Evolutionary conservation across 2,329 filamentous ascomycete genomes (phyloP).

Genomic region (Stagonosporopsis vannaccii): DNA sequence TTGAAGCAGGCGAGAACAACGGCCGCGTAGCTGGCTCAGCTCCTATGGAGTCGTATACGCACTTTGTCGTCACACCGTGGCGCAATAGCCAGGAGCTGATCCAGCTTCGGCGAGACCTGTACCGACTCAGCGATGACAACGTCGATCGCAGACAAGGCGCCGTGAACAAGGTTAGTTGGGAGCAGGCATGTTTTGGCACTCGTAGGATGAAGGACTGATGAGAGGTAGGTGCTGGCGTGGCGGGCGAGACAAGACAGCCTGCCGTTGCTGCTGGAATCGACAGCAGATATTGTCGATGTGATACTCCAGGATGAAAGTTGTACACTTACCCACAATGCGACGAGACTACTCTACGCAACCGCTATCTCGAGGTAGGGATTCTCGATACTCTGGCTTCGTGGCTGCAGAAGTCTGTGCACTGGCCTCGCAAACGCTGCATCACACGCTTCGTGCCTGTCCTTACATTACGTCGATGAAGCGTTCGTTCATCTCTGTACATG

Average conservation of each 20-base stretch:
- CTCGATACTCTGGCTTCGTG: not conserved
- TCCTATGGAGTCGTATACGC: constrained; percentile 25
- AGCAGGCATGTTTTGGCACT: not conserved
- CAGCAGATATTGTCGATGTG: constrained; percentile 74
- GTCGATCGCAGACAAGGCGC: constrained; percentile 44
- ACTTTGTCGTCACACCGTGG: constrained; percentile 77
- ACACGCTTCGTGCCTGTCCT: too few relatives aligned
- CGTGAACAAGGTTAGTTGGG: constrained; percentile 48
- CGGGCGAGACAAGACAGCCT: constrained; percentile 50
- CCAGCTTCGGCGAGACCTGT: constrained; percentile 70
- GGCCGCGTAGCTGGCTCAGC: not conserved
- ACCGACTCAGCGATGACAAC: constrained; percentile 50
- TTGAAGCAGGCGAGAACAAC: not conserved
- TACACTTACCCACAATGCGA: constrained; percentile 63
- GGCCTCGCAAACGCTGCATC: not conserved
- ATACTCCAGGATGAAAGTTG: constrained; percentile 67
- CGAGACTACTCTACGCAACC: constrained; percentile 74
- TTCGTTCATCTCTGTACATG: not conserved
- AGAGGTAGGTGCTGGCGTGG: constrained; percentile 45
- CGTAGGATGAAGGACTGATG: constrained; percentile 24
- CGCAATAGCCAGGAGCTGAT: constrained; percentile 71
- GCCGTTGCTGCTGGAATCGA: constrained; percentile 81
- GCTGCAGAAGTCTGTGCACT: not conserved
- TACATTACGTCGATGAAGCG: too few relatives aligned
- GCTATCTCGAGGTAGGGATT: constrained; percentile 72